phyloP scores from a whole-genome alignment of 2,329 filamentous ascomycete species.

The Cladobotryum protrusum region DNA sequence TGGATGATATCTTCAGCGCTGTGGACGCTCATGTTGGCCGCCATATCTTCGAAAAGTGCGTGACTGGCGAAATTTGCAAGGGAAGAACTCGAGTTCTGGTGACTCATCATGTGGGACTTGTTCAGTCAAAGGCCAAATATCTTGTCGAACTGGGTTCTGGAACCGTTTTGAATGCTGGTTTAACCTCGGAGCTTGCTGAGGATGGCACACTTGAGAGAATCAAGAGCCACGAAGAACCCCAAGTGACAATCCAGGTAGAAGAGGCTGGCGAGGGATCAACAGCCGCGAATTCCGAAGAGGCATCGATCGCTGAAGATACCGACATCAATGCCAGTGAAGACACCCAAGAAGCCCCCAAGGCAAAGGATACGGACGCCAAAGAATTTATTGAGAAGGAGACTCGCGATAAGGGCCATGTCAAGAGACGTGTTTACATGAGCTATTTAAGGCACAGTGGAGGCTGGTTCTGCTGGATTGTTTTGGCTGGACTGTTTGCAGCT shows the following conservation, averaged over 20 bases:
- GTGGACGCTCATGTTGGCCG: constrained; percentile 77
- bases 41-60: constrained; percentile 70
- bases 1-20: constrained; percentile 81
- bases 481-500: constrained; percentile 46
- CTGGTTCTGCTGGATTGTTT: constrained; percentile 51
- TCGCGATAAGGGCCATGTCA: constrained; percentile 65
- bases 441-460: constrained; percentile 65
- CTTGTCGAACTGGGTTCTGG: constrained; percentile 68
- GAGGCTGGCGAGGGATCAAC: constrained; percentile 37
- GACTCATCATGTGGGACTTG: constrained; percentile 71
- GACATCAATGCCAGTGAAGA: constrained; percentile 32
- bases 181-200: constrained; percentile 56
- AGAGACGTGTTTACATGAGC: constrained; percentile 56
- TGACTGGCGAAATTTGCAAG: constrained; percentile 62
- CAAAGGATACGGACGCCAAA: constrained; percentile 41
- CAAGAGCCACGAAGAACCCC: constrained; percentile 47
- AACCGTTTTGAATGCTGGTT: constrained; percentile 55
- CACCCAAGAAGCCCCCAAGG: constrained; percentile 39
- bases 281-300: constrained; percentile 49
- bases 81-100: constrained; percentile 71
- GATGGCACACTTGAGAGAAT: constrained; percentile 52
- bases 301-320: constrained; percentile 35
- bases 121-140: constrained; percentile 65
- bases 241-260: constrained; percentile 41
- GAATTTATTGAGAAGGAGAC: constrained; percentile 73